Conservation (phyloP, 164 flowering plant genomes). For the Stephania yunnanensis region DNA sequence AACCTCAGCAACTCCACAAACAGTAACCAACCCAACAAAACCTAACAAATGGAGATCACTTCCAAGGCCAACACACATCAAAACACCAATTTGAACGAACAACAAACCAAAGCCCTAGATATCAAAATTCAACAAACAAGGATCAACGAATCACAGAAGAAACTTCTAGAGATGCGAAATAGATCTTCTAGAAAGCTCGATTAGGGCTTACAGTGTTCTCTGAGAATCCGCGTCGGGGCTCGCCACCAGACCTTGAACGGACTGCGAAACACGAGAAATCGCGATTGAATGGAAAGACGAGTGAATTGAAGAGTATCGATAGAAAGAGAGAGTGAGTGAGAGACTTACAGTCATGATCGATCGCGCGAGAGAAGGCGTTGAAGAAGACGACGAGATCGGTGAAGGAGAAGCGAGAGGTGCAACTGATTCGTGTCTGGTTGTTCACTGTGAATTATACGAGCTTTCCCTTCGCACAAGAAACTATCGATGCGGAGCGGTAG, state of each 20-base stretch:
- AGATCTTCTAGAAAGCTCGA: too few species aligned
- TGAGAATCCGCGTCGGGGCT: slow-evolving; percentile 19
- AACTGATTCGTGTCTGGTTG: not conserved
- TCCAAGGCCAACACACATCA: not conserved
- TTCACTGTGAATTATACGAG: not conserved
- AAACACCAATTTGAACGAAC: not conserved
- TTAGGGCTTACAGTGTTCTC: slow-evolving; percentile 33
- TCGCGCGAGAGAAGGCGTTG: not conserved
- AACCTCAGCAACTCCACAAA: not conserved
- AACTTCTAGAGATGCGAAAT: not conserved
- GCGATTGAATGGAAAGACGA: not conserved
- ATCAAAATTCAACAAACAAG: not conserved
- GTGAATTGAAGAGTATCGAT: not conserved
- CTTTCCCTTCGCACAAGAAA: slow-evolving; percentile 3
- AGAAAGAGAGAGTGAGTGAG: not conserved
- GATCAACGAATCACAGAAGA: not conserved
- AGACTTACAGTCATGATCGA: not conserved
- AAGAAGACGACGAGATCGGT: not conserved
- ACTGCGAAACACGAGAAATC: slow-evolving; percentile 17
- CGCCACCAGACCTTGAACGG: slow-evolving; percentile 14
- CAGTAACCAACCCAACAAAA: not conserved
- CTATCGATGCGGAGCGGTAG: not conserved
- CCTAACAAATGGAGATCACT: not conserved
- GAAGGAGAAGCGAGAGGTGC: not conserved
- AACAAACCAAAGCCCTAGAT: slow-evolving; percentile 1